These are phyloP conservation scores for Tylopilus felleus DNA, from an alignment of 768 basidiomycete species.

Conservation along the genomic window DNA sequence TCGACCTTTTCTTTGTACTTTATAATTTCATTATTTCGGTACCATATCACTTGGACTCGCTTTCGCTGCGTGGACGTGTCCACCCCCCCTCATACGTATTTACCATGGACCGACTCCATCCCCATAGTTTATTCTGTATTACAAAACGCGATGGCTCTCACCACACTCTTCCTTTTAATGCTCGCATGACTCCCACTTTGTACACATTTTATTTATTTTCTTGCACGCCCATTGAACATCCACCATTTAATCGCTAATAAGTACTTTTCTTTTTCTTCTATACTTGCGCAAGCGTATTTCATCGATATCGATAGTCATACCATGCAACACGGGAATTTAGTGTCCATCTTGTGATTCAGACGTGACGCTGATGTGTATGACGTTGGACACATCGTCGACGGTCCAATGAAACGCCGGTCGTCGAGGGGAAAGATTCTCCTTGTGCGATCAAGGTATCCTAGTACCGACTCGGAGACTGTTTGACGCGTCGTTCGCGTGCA, in stretches of 20 bases:
- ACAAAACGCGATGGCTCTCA: not conserved
- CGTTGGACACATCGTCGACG: no score
- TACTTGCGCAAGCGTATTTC: not conserved
- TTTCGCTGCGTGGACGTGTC: not conserved
- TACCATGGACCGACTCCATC: not conserved
- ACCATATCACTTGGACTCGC: not conserved
- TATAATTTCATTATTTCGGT: not conserved
- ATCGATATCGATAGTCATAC: not conserved
- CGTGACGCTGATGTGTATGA: no score
- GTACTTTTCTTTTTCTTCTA: no score
- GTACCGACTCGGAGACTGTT: no score
- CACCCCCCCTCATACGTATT: not conserved
- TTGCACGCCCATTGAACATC: not conserved
- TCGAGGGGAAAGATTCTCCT: not conserved
- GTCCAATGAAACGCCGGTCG: not conserved
- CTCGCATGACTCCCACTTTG: not conserved
- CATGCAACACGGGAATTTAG: not conserved
- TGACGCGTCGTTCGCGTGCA: no score
- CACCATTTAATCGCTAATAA: not conserved
- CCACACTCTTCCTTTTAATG: not conserved
- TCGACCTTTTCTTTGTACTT: not conserved
- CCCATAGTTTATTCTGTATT: not conserved
- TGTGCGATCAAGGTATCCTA: no score
- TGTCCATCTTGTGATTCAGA: not conserved
- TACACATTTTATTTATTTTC: not conserved